phyloP scores from a whole-genome alignment of 225 moss, liverwort and hornwort species.

The Climacium dendroides region DNA sequence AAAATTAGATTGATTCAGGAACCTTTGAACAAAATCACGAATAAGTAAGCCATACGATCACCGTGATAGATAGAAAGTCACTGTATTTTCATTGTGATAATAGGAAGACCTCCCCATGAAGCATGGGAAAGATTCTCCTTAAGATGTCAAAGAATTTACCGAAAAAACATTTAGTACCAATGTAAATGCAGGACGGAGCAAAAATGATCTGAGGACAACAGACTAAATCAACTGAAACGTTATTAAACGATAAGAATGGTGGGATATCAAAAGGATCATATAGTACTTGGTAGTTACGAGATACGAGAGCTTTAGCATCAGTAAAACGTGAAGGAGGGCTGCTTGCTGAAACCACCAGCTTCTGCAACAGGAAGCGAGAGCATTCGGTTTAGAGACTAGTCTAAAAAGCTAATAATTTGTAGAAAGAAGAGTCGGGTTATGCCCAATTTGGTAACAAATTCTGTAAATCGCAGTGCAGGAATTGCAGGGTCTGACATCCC shows the following conservation, averaged over 20 bases:
- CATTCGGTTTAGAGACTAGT: neutral
- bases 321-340: slow-evolving; percentile 89
- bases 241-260: neutral
- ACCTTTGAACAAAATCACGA: neutral
- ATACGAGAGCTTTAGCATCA: slow-evolving; percentile 81
- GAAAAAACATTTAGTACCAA: neutral
- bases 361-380: slow-evolving; percentile 39
- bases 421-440: too few species aligned
- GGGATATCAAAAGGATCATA: neutral
- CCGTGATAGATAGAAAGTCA: neutral
- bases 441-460: neutral
- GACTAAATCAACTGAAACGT: neutral
- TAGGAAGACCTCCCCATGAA: neutral
- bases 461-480: neutral
- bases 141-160: neutral
- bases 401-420: neutral
- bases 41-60: neutral
- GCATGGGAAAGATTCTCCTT: neutral
- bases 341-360: slow-evolving; percentile 74
- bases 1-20: neutral
- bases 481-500: neutral
- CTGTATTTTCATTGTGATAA: neutral
- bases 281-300: slow-evolving; percentile 78
- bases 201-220: neutral
- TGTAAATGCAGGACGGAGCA: neutral